These are phyloP conservation scores for Hymenotorrendiella dingleyae DNA, from an alignment of 2,329 filamentous ascomycete species.

Conservation along the genomic window DNA sequence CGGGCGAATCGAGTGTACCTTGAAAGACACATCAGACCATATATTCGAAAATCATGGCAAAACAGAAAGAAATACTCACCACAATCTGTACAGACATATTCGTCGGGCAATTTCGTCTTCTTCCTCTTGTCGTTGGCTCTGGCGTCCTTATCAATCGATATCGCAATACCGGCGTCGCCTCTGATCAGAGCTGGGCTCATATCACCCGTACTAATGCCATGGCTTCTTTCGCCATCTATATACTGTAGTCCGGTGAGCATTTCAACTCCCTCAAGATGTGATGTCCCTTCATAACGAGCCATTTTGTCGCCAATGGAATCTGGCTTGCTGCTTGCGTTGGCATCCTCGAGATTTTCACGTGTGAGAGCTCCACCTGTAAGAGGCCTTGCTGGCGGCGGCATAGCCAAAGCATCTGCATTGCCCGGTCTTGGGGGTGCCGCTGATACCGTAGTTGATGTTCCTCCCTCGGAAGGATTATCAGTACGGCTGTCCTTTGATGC, in stretches of 20 bases:
- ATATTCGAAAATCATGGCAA: background rate
- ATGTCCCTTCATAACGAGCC: constrained; percentile 70
- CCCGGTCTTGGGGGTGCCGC: constrained; percentile 30
- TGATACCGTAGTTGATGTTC: constrained; percentile 23
- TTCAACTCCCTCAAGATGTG: constrained; percentile 82
- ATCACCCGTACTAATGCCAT: constrained; percentile 81
- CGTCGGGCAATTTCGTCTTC: constrained; percentile 75
- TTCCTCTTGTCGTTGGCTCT: constrained; percentile 73
- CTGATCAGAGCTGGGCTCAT: constrained; percentile 74
- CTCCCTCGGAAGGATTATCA: constrained; percentile 40
- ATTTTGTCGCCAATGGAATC: constrained; percentile 82
- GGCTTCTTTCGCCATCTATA: constrained; percentile 79
- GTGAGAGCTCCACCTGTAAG: constrained; percentile 62
- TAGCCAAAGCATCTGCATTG: constrained; percentile 42
- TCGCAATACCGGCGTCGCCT: constrained; percentile 81
- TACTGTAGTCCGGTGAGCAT: constrained; percentile 88
- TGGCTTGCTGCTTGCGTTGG: constrained; percentile 55
- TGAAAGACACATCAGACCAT: constrained; percentile 5
- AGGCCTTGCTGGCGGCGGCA: constrained; percentile 63
- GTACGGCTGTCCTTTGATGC: constrained; percentile 50
- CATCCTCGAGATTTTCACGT: constrained; percentile 72
- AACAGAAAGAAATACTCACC: constrained; percentile 43
- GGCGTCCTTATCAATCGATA: constrained; percentile 71
- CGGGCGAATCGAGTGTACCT: constrained; percentile 83
- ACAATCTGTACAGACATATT: constrained; percentile 95